phyloP scores from a whole-genome alignment of 768 basidiomycete species.

The Coprinopsis sp. region DNA sequence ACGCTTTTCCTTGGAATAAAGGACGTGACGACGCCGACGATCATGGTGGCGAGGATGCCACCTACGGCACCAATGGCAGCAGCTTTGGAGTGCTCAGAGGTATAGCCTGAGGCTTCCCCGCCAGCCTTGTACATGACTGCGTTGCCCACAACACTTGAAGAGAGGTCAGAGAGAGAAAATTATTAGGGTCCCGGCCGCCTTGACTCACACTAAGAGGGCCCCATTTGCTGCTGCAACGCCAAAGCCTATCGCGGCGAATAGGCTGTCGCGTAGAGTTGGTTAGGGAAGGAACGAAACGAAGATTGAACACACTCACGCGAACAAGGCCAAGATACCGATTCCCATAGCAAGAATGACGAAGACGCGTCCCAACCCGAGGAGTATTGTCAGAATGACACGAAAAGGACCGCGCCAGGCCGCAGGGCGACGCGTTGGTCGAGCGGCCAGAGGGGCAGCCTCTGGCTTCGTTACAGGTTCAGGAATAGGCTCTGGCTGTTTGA shows the following conservation, averaged over 20 bases:
- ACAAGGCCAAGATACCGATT: no score
- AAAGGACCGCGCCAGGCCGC: no score
- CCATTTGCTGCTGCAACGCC: slow-evolving; percentile 4
- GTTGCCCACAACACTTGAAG: slow-evolving; percentile 19
- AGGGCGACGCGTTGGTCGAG: no score
- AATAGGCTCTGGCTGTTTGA: no score
- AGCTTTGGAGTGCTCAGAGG: slow-evolving; percentile 11
- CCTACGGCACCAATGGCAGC: slow-evolving; percentile 22
- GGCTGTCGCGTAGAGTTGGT: slow-evolving; percentile 1
- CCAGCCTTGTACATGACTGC: slow-evolving; percentile 16
- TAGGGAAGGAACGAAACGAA: no score
- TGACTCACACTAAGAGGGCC: slow-evolving; percentile 2
- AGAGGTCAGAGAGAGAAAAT: neutral
- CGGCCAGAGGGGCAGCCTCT: no score
- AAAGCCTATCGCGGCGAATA: neutral
- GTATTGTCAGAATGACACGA: no score
- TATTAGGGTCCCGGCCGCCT: no score
- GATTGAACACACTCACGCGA: no score
- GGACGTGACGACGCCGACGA: slow-evolving; percentile 7
- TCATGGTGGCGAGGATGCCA: slow-evolving; percentile 10
- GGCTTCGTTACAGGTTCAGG: no score
- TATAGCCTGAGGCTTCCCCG: slow-evolving; percentile 17
- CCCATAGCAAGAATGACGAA: no score
- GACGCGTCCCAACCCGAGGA: no score
- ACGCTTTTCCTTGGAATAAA: slow-evolving; percentile 1